Conservation (phyloP, 176 grass and related monocot species). For the Alloteropsis semialata region DNA sequence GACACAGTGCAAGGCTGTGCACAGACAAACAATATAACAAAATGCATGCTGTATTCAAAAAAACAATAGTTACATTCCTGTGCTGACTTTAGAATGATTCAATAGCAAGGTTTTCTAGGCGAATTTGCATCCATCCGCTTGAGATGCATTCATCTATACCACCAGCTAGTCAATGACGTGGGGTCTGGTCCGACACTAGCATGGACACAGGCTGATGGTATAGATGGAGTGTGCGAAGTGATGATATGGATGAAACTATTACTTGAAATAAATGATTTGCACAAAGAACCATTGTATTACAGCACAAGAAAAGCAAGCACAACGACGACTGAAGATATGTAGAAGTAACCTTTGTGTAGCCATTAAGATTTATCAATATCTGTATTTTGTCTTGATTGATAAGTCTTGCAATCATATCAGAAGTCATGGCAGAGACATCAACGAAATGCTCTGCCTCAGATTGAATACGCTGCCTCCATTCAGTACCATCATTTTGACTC, state of each 20-base stretch:
- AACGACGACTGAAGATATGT: background rate
- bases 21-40: background rate
- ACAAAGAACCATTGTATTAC: background rate
- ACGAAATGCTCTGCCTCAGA: slow-evolving; percentile 87
- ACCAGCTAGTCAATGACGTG: background rate
- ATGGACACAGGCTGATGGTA: background rate
- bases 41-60: background rate
- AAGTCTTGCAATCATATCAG: slow-evolving; percentile 71
- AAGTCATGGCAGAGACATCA: slow-evolving; percentile 82
- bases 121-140: background rate
- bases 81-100: background rate
- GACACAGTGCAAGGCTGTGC: background rate
- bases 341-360: slow-evolving; percentile 71
- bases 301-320: background rate
- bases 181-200: background rate
- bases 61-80: background rate
- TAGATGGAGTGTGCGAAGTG: background rate
- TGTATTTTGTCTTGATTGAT: slow-evolving; percentile 90
- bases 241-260: background rate
- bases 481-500: slow-evolving; percentile 88
- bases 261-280: background rate
- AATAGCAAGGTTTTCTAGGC: background rate
- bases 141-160: background rate
- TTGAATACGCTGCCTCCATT: slow-evolving; percentile 85
- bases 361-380: slow-evolving; percentile 89